Evolutionary conservation across 2,329 filamentous ascomycete genomes (phyloP).

Genomic region (Calonectria hongkongensis): DNA sequence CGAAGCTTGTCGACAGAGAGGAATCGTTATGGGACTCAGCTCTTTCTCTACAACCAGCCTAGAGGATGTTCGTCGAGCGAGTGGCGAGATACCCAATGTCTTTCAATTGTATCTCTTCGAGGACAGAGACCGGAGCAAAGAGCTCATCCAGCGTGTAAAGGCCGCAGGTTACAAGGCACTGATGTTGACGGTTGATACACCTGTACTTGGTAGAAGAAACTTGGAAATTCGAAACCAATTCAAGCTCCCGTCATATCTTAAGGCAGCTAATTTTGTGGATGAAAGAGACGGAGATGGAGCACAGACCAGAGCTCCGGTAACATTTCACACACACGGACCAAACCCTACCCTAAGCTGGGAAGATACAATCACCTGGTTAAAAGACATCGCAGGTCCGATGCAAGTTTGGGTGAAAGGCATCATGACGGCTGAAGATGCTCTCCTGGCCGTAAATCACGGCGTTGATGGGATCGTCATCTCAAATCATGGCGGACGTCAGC

Average conservation of each 20-base stretch:
- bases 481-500: constrained; percentile 63
- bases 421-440: constrained; percentile 57
- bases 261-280: not conserved
- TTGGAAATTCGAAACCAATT: constrained; percentile 45
- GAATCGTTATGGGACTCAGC: constrained; percentile 6
- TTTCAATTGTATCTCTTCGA: constrained; percentile 22
- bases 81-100: constrained; percentile 35
- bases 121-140: constrained; percentile 11
- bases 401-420: constrained; percentile 53
- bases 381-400: not conserved
- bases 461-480: constrained; percentile 57
- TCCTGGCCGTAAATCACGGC: constrained; percentile 53
- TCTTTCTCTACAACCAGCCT: constrained; percentile 14
- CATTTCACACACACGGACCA: constrained; percentile 6
- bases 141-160: constrained; percentile 11
- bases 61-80: constrained; percentile 59
- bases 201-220: constrained; percentile 46
- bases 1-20: not conserved
- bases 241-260: constrained; percentile 9
- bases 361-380: constrained; percentile 12
- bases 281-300: not conserved
- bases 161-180: constrained; percentile 49
- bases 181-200: constrained; percentile 52
- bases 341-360: constrained; percentile 12
- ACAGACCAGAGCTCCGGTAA: not conserved